Percentiles rank a stretch among this genome's conserved stretches.
These are phyloP conservation scores for Beverwykella pulmonaria DNA, from an alignment of 495 filamentous ascomycete species.

Conservation along the genomic window DNA sequence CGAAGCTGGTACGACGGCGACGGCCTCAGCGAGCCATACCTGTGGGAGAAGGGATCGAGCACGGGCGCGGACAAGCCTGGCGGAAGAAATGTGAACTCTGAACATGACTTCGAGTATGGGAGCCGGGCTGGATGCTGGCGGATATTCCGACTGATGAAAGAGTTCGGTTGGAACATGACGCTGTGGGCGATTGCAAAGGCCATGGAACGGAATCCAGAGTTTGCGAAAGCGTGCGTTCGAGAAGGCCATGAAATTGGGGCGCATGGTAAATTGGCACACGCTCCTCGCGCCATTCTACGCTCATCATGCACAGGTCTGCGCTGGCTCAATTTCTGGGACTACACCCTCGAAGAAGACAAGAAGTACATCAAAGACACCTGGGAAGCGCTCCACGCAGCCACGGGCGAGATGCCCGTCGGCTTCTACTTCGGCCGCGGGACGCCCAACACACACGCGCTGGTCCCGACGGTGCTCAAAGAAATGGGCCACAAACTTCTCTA, in stretches of 20 bases:
- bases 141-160: constrained; percentile 41
- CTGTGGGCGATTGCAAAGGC: constrained; percentile 41
- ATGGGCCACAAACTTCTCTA: constrained; percentile 40
- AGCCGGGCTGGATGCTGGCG: constrained; percentile 41
- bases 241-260: constrained; percentile 43
- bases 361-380: constrained; percentile 43
- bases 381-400: constrained; percentile 37
- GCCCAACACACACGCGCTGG: constrained; percentile 39
- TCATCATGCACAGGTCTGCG: constrained; percentile 12
- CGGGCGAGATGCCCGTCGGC: constrained; percentile 42
- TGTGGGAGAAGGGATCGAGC: constrained; percentile 43
- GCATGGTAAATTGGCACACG: constrained; percentile 27
- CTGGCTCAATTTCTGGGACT: constrained; percentile 45
- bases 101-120: constrained; percentile 46
- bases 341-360: constrained; percentile 37
- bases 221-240: constrained; percentile 39
- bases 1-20: constrained; percentile 41
- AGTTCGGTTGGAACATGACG: constrained; percentile 43
- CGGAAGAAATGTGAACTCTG: constrained; percentile 39
- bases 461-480: constrained; percentile 37
- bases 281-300: background rate
- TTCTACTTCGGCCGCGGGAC: constrained; percentile 44
- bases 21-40: constrained; percentile 38
- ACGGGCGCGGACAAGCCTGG: constrained; percentile 37
- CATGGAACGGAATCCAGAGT: constrained; percentile 40